Evolutionary conservation across 2,329 filamentous ascomycete genomes (phyloP).

Genomic region (Chrysoporthe cubensis): DNA sequence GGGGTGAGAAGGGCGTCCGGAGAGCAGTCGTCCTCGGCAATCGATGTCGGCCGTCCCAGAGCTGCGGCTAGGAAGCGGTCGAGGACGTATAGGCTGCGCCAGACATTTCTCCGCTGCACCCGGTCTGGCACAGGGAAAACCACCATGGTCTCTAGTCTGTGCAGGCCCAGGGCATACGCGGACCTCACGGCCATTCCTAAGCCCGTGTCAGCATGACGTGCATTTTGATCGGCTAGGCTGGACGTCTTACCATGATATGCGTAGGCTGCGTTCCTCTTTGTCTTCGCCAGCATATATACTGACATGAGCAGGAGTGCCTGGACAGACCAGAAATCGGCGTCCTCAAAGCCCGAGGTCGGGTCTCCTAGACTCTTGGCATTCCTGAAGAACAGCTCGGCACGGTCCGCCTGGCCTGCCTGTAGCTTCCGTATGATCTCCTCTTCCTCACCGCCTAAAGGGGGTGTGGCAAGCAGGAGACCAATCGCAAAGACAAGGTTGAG

Average conservation of each 20-base stretch:
- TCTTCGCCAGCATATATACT: slow-evolving; percentile 64
- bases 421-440: slow-evolving; percentile 56
- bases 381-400: slow-evolving; percentile 66
- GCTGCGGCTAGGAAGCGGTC: slow-evolving; percentile 67
- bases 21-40: slow-evolving; percentile 66
- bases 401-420: slow-evolving; percentile 49
- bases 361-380: slow-evolving; percentile 59
- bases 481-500: slow-evolving; percentile 67
- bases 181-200: slow-evolving; percentile 66
- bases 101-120: slow-evolving; percentile 58
- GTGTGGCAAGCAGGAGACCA: slow-evolving; percentile 62
- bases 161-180: slow-evolving; percentile 64
- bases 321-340: slow-evolving; percentile 67
- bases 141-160: slow-evolving; percentile 61
- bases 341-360: slow-evolving; percentile 56
- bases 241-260: slow-evolving; percentile 58
- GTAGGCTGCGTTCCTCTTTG: slow-evolving; percentile 66
- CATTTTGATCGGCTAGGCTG: neutral
- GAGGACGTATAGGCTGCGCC: slow-evolving; percentile 67
- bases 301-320: slow-evolving; percentile 67
- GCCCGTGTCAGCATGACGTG: neutral
- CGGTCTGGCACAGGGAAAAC: slow-evolving; percentile 55
- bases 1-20: slow-evolving; percentile 45
- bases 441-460: slow-evolving; percentile 52
- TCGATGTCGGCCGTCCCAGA: slow-evolving; percentile 64